A percentile compares a stretch with the other conserved stretches of the same genome.
phyloP scores from a whole-genome alignment of 345 rosid genomes.

The Murraya paniculata region DNA sequence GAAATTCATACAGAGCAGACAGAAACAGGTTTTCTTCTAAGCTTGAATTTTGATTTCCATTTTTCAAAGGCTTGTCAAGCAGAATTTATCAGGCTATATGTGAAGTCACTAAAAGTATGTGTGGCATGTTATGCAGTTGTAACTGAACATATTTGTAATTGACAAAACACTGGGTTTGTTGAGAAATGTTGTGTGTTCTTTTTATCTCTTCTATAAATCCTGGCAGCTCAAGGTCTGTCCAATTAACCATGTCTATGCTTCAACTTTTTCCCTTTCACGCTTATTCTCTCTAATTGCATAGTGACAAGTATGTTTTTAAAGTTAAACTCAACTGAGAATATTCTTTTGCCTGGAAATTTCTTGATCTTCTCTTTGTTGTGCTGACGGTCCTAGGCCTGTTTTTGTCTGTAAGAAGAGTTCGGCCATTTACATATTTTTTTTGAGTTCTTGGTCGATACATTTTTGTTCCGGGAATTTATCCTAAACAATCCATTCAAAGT shows the following conservation, averaged over 20 bases:
- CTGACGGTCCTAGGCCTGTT: background rate
- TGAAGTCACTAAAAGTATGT: background rate
- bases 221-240: background rate
- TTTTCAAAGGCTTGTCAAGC: background rate
- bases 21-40: constrained; percentile 70
- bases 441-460: background rate
- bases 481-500: background rate
- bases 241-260: background rate
- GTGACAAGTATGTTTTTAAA: background rate
- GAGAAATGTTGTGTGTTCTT: background rate
- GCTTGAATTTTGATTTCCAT: background rate
- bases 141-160: background rate
- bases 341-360: background rate
- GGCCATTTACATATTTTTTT: background rate
- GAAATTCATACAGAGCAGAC: constrained; percentile 90
- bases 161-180: background rate
- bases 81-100: background rate
- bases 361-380: background rate
- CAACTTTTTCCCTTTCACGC: background rate
- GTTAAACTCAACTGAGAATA: background rate
- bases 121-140: background rate
- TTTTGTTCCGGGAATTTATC: background rate
- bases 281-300: background rate
- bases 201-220: no score
- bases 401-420: background rate